These are phyloP conservation scores for Dictyostelium brefeldianum DNA, from an alignment of 78 protist genomes.

Conservation along the genomic window DNA sequence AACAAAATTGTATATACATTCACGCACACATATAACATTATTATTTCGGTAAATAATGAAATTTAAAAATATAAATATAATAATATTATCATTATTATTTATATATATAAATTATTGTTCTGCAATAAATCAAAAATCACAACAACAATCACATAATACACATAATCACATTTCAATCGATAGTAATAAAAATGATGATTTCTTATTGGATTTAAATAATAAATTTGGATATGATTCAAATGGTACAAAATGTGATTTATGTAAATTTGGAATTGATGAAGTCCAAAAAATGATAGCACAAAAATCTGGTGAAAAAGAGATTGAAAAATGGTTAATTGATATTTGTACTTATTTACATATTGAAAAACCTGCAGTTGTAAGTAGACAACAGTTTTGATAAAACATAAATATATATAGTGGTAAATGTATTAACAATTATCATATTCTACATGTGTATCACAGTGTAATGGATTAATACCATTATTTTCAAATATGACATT, in stretches of 20 bases:
- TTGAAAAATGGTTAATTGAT: slow-evolving; percentile 10
- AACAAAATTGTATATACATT: too few species aligned
- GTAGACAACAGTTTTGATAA: too few species aligned
- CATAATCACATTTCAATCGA: background rate
- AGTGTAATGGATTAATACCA: slow-evolving; percentile 66
- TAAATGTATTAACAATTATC: too few species aligned
- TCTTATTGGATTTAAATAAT: background rate
- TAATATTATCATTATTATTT: background rate
- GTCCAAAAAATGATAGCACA: background rate
- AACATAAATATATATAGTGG: background rate
- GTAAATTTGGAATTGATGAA: slow-evolving; percentile 16
- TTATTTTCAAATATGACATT: slow-evolving; percentile 51
- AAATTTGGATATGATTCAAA: slow-evolving; percentile 9
- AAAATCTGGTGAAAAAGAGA: background rate
- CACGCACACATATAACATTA: background rate
- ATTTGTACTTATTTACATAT: slow-evolving; percentile 34
- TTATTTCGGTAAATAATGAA: background rate
- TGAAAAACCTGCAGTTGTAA: slow-evolving; percentile 63
- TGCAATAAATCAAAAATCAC: background rate
- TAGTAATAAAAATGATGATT: background rate
- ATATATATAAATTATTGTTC: background rate
- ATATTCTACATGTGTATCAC: too few species aligned
- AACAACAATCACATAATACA: too few species aligned
- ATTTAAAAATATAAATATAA: background rate
- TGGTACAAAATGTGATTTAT: slow-evolving; percentile 57